Percentiles rank a stretch among this genome's conserved stretches.
These are phyloP conservation scores for Protea cynaroides DNA, from an alignment of 164 flowering plant species.

Conservation along the genomic window DNA sequence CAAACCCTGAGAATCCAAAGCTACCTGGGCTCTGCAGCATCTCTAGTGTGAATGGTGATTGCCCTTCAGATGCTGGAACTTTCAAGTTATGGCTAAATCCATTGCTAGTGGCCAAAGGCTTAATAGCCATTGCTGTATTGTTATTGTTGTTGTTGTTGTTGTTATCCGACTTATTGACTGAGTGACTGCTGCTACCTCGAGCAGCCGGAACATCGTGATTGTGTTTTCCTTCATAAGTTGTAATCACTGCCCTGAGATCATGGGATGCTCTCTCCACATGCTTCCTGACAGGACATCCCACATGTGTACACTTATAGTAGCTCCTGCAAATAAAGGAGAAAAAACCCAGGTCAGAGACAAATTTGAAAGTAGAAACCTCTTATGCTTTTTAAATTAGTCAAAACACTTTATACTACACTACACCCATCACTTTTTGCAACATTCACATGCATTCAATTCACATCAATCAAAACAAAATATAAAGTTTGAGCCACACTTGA, in stretches of 20 bases:
- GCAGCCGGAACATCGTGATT: constrained; percentile 71
- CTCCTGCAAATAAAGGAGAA: constrained; percentile 30
- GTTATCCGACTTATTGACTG: constrained; percentile 15
- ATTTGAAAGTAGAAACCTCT: background rate
- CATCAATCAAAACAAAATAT: too few species aligned
- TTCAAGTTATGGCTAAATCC: background rate
- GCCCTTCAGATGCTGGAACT: background rate
- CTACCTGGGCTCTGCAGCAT: constrained; percentile 1
- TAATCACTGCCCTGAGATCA: constrained; percentile 56
- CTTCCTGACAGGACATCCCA: constrained; percentile 65
- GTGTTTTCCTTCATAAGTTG: constrained; percentile 76
- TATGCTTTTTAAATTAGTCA: background rate
- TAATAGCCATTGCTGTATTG: constrained; percentile 17
- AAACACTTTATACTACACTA: too few species aligned
- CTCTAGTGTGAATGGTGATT: background rate
- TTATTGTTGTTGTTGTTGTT: constrained; percentile 12
- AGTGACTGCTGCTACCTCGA: constrained; percentile 47
- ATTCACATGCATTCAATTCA: too few species aligned
- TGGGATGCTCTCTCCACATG: constrained; percentile 71
- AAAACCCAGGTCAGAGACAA: background rate
- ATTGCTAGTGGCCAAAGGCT: constrained; percentile 20
- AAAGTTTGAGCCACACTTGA: too few species aligned
- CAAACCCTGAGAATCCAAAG: background rate
- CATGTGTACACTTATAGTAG: constrained; percentile 62
- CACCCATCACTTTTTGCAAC: background rate